A percentile compares a stretch with the other conserved stretches of the same genome.
Conservation (phyloP, 164 flowering plant genomes). For the Taxillus chinensis region DNA sequence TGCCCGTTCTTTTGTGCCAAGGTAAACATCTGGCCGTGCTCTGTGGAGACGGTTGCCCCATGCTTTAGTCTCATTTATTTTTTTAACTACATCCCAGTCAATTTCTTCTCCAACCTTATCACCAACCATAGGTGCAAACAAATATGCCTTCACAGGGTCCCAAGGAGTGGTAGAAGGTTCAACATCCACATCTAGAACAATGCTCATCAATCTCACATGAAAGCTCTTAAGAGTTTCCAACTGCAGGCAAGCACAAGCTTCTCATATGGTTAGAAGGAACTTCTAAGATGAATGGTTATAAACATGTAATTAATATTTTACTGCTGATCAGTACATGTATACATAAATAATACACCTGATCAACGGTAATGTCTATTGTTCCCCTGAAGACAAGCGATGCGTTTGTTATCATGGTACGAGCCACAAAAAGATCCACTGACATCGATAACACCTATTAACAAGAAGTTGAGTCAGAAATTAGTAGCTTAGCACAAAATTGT, state of each 20-base stretch:
- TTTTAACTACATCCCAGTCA: constrained; percentile 68
- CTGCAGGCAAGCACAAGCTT: constrained; percentile 30
- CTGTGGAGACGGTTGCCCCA: constrained; percentile 96
- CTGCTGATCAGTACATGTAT: not conserved
- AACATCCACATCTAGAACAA: constrained; percentile 98
- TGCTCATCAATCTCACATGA: constrained; percentile 98
- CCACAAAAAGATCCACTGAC: constrained; percentile 97
- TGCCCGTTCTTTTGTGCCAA: constrained; percentile 92
- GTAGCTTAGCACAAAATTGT: no score
- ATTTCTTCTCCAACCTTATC: constrained; percentile 44
- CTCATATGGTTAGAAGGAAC: not conserved
- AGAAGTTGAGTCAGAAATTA: not conserved
- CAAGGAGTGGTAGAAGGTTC: constrained; percentile 96
- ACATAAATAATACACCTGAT: constrained; percentile 43
- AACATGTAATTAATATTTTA: not conserved
- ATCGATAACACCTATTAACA: constrained; percentile 81
- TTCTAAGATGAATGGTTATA: not conserved
- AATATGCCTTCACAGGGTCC: constrained; percentile 97
- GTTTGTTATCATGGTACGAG: constrained; percentile 84
- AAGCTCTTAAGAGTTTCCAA: constrained; percentile 80
- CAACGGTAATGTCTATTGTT: constrained; percentile 46
- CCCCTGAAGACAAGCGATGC: constrained; percentile 77
- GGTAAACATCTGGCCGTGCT: constrained; percentile 96
- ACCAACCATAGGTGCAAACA: constrained; percentile 72
- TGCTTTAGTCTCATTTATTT: constrained; percentile 45